phyloP scores from a whole-genome alignment of 805 yeast species.

The Starmerella apicola region DNA sequence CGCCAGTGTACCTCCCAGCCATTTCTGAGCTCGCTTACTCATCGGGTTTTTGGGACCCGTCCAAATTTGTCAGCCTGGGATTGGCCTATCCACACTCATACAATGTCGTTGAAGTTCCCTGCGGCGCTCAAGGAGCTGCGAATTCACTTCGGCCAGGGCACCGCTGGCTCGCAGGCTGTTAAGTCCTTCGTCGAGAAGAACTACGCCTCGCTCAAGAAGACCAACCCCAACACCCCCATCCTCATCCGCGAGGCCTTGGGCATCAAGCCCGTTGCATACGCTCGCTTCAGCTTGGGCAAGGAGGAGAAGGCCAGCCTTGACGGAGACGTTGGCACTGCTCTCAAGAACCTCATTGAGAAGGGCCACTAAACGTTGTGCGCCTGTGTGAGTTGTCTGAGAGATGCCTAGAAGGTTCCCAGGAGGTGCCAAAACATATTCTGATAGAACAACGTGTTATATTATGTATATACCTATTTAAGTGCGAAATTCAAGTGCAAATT shows the following conservation, averaged over 20 bases:
- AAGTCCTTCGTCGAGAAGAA: slow-evolving; percentile 50
- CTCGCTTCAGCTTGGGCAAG: slow-evolving; percentile 46
- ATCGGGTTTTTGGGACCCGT: too few relatives aligned
- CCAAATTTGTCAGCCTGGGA: too few relatives aligned
- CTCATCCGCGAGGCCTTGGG: slow-evolving; percentile 68
- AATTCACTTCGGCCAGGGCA: slow-evolving; percentile 70
- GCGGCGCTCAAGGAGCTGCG: slow-evolving; percentile 61
- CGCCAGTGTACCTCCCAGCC: too few relatives aligned
- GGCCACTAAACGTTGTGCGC: too few relatives aligned
- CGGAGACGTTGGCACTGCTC: slow-evolving; percentile 32
- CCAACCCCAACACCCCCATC: slow-evolving; percentile 58
- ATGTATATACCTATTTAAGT: too few relatives aligned
- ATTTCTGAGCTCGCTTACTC: too few relatives aligned
- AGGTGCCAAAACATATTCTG: too few relatives aligned
- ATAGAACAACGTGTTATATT: too few relatives aligned
- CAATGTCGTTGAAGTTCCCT: slow-evolving; percentile 29
- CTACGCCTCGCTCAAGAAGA: slow-evolving; percentile 52
- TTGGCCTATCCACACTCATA: background rate
- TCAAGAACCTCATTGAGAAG: slow-evolving; percentile 31
- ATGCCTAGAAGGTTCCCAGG: too few relatives aligned
- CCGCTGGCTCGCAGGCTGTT: slow-evolving; percentile 54
- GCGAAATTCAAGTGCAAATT: too few relatives aligned
- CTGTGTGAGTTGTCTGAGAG: too few relatives aligned
- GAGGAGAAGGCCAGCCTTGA: slow-evolving; percentile 37
- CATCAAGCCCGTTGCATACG: slow-evolving; percentile 58